Percentiles rank a stretch among this genome's conserved stretches.
Evolutionary conservation across 1,284 basidiomycete species (phyloP).

Genomic region (Schizopora paradoxa): DNA sequence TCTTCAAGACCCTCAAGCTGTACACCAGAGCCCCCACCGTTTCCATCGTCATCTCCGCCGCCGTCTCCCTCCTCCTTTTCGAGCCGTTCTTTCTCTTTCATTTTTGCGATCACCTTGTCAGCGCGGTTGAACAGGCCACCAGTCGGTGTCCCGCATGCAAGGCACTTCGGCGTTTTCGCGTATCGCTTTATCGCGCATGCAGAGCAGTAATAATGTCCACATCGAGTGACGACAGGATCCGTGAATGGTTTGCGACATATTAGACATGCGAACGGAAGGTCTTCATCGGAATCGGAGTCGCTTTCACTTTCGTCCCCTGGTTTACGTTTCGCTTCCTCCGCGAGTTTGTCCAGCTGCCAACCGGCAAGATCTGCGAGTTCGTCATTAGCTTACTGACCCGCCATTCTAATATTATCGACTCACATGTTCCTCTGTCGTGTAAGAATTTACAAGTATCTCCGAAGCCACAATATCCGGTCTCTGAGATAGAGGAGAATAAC

Average conservation of each 20-base stretch:
- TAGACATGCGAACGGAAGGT: conserved; percentile 95
- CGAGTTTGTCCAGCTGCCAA: conserved; percentile 93
- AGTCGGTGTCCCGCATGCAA: conserved; percentile 90
- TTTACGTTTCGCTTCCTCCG: conserved; percentile 58
- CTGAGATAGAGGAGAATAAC: conserved; percentile 37
- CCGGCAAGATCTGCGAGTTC: conserved; percentile 79
- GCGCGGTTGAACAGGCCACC: conserved; percentile 93
- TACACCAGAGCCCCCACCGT: conserved; percentile 35
- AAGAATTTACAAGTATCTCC: conserved; percentile 98
- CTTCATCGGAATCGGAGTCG: conserved; percentile 71
- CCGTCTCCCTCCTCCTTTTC: conserved; percentile 42
- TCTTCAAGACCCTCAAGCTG: conserved; percentile 59
- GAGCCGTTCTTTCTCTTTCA: conserved; percentile 56
- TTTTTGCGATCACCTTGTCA: conserved; percentile 75
- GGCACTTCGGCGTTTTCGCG: conserved; percentile 91
- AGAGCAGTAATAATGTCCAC: conserved; percentile 96
- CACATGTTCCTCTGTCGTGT: conserved; percentile 83
- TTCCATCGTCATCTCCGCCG: conserved; percentile 27
- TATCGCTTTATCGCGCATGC: conserved; percentile 92
- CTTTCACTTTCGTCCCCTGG: conserved; percentile 44
- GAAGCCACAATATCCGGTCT: conserved; percentile 98
- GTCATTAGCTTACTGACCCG: too few species aligned
- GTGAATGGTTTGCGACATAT: conserved; percentile 94
- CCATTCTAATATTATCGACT: conserved; percentile 35
- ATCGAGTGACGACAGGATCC: conserved; percentile 92